These are phyloP conservation scores for Curvularia spicifera DNA, from an alignment of 2,329 filamentous ascomycete genomes.

Conservation along the genomic window DNA sequence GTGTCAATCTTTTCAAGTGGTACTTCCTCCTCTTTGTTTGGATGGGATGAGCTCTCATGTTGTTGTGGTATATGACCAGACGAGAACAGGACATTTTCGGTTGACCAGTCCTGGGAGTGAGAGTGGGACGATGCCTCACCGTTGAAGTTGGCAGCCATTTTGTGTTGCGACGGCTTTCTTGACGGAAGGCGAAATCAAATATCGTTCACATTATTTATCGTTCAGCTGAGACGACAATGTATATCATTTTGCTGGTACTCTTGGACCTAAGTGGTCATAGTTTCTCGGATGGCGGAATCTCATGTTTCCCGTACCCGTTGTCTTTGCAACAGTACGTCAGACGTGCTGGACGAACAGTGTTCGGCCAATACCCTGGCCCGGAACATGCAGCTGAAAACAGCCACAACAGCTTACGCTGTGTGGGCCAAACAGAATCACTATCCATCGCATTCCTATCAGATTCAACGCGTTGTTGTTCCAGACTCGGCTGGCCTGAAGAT, in stretches of 20 bases:
- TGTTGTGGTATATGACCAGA: neutral
- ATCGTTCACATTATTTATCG: constrained; percentile 2
- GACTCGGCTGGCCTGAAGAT: constrained; percentile 5
- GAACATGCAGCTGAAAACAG: neutral
- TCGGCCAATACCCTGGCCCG: neutral
- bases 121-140: constrained; percentile 20
- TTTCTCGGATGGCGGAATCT: constrained; percentile 9
- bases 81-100: neutral
- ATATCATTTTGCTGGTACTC: constrained; percentile 7
- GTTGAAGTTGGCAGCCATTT: constrained; percentile 27
- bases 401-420: neutral
- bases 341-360: constrained; percentile 5
- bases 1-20: constrained; percentile 20
- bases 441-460: constrained; percentile 1
- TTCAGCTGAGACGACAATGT: neutral
- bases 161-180: constrained; percentile 7
- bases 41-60: constrained; percentile 7
- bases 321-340: constrained; percentile 2
- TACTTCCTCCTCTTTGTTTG: constrained; percentile 17
- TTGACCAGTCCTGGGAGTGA: constrained; percentile 9
- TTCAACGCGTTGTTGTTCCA: constrained; percentile 6
- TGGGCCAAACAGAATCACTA: neutral
- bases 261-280: constrained; percentile 9
- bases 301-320: constrained; percentile 5
- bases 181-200: constrained; percentile 7